Percentiles rank a stretch among this genome's conserved stretches.
phyloP scores from a whole-genome alignment of 345 rosid species.

The Mangifera indica region DNA sequence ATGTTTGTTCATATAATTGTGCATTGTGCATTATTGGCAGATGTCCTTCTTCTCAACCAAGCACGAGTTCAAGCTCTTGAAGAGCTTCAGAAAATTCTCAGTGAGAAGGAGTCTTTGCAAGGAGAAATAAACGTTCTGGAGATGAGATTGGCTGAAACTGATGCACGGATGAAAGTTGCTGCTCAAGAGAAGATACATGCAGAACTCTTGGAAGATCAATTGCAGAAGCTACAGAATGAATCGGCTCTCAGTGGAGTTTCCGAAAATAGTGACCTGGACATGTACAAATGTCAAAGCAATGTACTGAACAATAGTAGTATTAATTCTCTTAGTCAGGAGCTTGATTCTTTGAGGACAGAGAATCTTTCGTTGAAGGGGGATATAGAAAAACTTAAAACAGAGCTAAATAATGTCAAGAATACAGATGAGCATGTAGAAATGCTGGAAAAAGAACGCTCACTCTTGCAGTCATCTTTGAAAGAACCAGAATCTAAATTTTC shows the following conservation, averaged over 20 bases:
- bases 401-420: constrained; percentile 49
- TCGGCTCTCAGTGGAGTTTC: constrained; percentile 36
- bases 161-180: constrained; percentile 73
- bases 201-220: constrained; percentile 66
- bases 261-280: constrained; percentile 24
- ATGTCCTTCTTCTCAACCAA: constrained; percentile 78
- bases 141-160: constrained; percentile 79
- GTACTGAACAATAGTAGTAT: constrained; percentile 33
- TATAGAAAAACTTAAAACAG: constrained; percentile 56
- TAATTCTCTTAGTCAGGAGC: constrained; percentile 57
- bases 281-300: constrained; percentile 21
- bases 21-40: constrained; percentile 36
- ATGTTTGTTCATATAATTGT: constrained; percentile 4
- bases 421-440: constrained; percentile 62
- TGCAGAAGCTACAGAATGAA: constrained; percentile 63
- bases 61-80: constrained; percentile 76
- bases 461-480: constrained; percentile 63
- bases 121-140: constrained; percentile 68
- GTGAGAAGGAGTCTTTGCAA: constrained; percentile 74
- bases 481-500: constrained; percentile 69
- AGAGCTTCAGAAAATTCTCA: constrained; percentile 59
- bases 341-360: constrained; percentile 61
- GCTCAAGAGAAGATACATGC: constrained; percentile 72
- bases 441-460: constrained; percentile 63
- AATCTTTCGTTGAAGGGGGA: constrained; percentile 63